phyloP scores from a whole-genome alignment of 345 rosid genomes.

The Isatis tinctoria region DNA sequence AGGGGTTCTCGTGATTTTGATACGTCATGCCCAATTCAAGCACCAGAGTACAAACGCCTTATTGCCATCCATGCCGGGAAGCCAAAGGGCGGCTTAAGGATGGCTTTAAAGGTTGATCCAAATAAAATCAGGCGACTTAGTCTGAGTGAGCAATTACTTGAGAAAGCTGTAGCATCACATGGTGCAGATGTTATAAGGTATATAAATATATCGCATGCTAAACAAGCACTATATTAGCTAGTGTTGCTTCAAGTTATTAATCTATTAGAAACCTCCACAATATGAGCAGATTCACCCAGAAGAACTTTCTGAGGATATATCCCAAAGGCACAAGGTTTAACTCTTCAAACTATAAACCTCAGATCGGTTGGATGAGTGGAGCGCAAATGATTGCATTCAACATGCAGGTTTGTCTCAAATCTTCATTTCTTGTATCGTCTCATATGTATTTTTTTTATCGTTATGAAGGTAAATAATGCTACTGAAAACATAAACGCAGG shows the following conservation, averaged over 20 bases:
- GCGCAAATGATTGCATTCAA: conserved; percentile 92
- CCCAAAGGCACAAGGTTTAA: conserved; percentile 56
- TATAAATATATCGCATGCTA: background rate
- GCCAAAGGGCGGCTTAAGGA: conserved; percentile 33
- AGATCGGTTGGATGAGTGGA: conserved; percentile 65
- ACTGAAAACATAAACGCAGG: conserved; percentile 34
- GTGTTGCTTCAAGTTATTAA: background rate
- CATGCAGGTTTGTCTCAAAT: conserved; percentile 64
- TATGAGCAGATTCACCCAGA: conserved; percentile 41
- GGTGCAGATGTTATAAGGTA: conserved; percentile 37
- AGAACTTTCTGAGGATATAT: conserved; percentile 50
- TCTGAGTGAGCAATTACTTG: conserved; percentile 37
- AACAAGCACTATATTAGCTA: background rate
- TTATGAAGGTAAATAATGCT: background rate
- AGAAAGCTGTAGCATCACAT: conserved; percentile 34
- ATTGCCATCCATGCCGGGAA: conserved; percentile 38
- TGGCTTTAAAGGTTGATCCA: conserved; percentile 36
- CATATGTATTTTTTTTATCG: background rate
- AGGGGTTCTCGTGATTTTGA: conserved; percentile 24
- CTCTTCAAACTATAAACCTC: conserved; percentile 64
- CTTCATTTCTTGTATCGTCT: background rate
- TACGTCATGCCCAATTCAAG: conserved; percentile 21
- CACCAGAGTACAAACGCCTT: conserved; percentile 34
- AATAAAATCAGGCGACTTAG: conserved; percentile 36
- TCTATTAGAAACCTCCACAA: background rate